These are phyloP conservation scores for Solanum gracilifrons DNA, from an alignment of 257 asterid genomes.

Conservation along the genomic window DNA sequence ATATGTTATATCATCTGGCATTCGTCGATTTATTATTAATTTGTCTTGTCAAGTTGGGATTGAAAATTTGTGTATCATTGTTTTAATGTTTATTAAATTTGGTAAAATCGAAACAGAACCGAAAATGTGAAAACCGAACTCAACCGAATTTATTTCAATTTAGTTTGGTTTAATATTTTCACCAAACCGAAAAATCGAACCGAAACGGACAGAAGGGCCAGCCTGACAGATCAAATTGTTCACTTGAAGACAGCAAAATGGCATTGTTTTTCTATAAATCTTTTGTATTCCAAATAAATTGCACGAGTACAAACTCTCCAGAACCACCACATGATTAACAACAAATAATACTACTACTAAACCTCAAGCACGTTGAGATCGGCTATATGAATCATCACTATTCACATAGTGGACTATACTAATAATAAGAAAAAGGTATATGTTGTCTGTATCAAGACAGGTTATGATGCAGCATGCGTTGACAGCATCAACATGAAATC, in stretches of 20 bases:
- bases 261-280: not conserved
- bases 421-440: not conserved
- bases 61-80: too few relatives aligned
- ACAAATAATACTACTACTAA: not conserved
- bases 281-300: not conserved
- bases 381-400: not conserved
- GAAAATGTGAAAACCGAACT: not conserved
- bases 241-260: not conserved
- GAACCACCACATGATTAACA: not conserved
- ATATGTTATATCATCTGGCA: too few relatives aligned
- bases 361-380: not conserved
- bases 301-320: not conserved
- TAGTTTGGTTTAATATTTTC: too few relatives aligned
- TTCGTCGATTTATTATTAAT: too few relatives aligned
- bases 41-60: too few relatives aligned
- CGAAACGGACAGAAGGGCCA: rapidly evolving
- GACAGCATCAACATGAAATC: not conserved
- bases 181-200: not conserved
- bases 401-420: not conserved
- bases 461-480: not conserved
- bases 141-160: too few relatives aligned
- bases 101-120: too few relatives aligned
- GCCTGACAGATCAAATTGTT: not conserved
- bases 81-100: too few relatives aligned
- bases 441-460: not conserved